These are phyloP conservation scores for Wallacemonas sp. DNA, from an alignment of 208 protist genomes.

Conservation along the genomic window DNA sequence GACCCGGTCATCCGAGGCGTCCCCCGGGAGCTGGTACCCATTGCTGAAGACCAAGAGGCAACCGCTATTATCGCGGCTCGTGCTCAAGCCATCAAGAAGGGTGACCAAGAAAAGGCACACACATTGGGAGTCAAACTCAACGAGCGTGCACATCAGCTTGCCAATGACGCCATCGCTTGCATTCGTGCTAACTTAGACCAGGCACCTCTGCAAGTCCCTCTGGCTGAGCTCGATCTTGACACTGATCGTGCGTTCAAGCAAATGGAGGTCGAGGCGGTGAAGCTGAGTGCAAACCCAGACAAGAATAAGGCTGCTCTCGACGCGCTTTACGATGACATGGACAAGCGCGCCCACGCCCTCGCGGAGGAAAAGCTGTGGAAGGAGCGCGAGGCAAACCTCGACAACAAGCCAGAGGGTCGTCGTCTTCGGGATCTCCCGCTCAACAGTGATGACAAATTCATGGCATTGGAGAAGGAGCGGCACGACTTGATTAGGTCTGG, in stretches of 20 bases:
- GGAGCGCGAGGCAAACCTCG: slow-evolving; percentile 43
- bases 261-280: slow-evolving; percentile 26
- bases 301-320: slow-evolving; percentile 25
- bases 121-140: slow-evolving; percentile 28
- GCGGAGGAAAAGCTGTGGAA: slow-evolving; percentile 40
- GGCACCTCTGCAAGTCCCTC: slow-evolving; percentile 29
- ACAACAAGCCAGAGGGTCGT: slow-evolving; percentile 40
- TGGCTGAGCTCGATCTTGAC: slow-evolving; percentile 47
- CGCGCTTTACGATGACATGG: slow-evolving; percentile 32
- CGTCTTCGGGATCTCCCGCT: slow-evolving; percentile 41
- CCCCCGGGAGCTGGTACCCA: slow-evolving; percentile 40
- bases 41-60: slow-evolving; percentile 38
- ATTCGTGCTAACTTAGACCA: slow-evolving; percentile 25
- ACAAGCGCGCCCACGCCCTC: slow-evolving; percentile 42
- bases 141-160: slow-evolving; percentile 31
- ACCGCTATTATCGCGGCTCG: slow-evolving; percentile 30
- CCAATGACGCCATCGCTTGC: slow-evolving; percentile 14
- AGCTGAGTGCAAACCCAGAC: slow-evolving; percentile 30
- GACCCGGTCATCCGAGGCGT: slow-evolving; percentile 37
- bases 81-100: slow-evolving; percentile 17
- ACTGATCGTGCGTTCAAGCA: slow-evolving; percentile 35
- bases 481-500: slow-evolving; percentile 32
- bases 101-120: slow-evolving; percentile 13
- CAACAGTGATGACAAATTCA: slow-evolving; percentile 34
- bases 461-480: slow-evolving; percentile 33